Evolutionary conservation across 352 stramenopile genomes (phyloP).

Genomic region (Phytophthora foliorum): DNA sequence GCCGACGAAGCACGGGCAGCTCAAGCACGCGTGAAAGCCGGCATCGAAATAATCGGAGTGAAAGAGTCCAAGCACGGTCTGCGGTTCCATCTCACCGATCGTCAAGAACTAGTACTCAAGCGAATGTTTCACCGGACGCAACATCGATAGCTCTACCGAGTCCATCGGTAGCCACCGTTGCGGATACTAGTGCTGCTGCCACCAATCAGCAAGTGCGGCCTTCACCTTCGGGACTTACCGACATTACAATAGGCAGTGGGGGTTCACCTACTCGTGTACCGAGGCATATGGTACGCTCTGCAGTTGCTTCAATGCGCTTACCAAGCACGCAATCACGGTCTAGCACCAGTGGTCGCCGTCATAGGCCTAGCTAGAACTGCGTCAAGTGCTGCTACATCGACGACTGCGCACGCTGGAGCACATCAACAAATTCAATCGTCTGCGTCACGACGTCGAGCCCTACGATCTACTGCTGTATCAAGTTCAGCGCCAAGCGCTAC

Average conservation of each 20-base stretch:
- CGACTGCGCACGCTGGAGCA: not conserved
- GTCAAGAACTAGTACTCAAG: not conserved
- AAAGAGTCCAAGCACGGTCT: slow-evolving; percentile 20
- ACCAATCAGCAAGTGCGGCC: not conserved
- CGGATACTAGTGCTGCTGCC: not conserved
- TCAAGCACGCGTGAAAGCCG: slow-evolving; percentile 19
- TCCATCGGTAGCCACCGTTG: not conserved
- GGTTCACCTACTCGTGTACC: slow-evolving; percentile 5
- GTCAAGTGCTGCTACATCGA: not conserved
- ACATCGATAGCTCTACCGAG: not conserved
- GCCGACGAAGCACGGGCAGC: slow-evolving; percentile 1
- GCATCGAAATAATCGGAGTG: slow-evolving; percentile 16
- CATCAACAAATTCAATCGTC: not conserved
- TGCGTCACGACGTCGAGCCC: slow-evolving; percentile 12
- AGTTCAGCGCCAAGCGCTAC: not conserved
- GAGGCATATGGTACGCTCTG: slow-evolving; percentile 21
- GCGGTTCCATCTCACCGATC: slow-evolving; percentile 7
- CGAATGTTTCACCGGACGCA: not conserved
- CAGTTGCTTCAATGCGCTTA: slow-evolving; percentile 14
- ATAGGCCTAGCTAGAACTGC: slow-evolving; percentile 11
- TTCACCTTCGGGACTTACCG: slow-evolving; percentile 5
- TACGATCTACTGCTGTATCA: slow-evolving; percentile 6
- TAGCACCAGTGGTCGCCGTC: slow-evolving; percentile 6
- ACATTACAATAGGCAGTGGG: slow-evolving; percentile 2
- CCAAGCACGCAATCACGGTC: slow-evolving; percentile 8